A percentile compares a stretch with the other conserved stretches of the same genome.
Evolutionary conservation across 345 rosid genomes (phyloP).

Genomic region (Gynandropsis gynandra): DNA sequence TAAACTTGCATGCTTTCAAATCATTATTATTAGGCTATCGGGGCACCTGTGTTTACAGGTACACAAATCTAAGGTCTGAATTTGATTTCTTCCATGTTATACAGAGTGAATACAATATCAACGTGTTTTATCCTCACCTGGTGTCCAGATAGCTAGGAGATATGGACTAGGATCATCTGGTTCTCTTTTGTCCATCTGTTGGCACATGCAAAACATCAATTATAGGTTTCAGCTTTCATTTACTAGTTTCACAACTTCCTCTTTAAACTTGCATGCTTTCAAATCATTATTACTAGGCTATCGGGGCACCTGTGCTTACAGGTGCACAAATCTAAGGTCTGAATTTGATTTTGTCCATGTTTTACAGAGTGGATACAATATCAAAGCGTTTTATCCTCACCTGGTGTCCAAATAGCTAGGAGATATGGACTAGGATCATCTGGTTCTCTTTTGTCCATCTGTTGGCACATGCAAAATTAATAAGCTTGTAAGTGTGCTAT

Average conservation of each 20-base stretch:
- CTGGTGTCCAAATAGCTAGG: constrained; percentile 94
- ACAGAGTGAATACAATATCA: constrained; percentile 5
- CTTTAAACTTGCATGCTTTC: constrained; percentile 4
- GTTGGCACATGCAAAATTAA: constrained; percentile 21
- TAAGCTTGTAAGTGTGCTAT: constrained; percentile 9
- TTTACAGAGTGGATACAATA: constrained; percentile 1
- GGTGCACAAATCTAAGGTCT: background rate
- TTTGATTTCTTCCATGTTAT: constrained; percentile 8
- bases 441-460: constrained; percentile 77
- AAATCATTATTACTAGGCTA: background rate
- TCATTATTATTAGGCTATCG: background rate
- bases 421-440: constrained; percentile 96
- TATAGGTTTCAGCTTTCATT: constrained; percentile 10
- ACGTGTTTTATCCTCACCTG: constrained; percentile 46
- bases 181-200: no score
- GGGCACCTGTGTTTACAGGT: no score
- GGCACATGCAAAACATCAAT: no score
- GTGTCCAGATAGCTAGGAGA: constrained; percentile 92
- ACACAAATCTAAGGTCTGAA: background rate
- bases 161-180: constrained; percentile 89
- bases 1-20: constrained; percentile 7
- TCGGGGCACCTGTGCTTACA: no score
- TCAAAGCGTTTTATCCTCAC: constrained; percentile 32
- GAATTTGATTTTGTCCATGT: constrained; percentile 10
- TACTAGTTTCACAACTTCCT: constrained; percentile 1